phyloP scores from a whole-genome alignment of 805 yeast genomes.

The Starmerella roubikii region DNA sequence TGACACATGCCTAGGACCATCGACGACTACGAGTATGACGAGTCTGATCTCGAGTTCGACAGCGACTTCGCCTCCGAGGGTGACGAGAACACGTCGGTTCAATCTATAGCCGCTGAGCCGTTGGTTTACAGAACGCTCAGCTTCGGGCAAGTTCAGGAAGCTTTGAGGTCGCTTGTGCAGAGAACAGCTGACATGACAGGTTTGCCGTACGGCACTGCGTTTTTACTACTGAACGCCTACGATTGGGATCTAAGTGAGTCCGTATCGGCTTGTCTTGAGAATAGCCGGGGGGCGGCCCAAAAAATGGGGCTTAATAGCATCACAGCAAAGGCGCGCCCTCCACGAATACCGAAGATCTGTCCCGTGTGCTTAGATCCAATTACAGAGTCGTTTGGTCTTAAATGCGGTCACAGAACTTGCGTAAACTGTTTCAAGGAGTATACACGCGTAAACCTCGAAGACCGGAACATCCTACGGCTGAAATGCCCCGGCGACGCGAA shows the following conservation, averaged over 20 bases:
- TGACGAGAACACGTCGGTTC: not conserved
- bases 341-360: not conserved
- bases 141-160: not conserved
- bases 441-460: constrained; percentile 33
- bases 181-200: constrained; percentile 9
- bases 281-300: constrained; percentile 3
- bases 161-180: not conserved
- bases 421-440: constrained; percentile 52
- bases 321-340: no score
- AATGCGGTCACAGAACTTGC: constrained; percentile 66
- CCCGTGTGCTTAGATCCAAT: constrained; percentile 7
- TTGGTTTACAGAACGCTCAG: not conserved
- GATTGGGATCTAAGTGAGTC: constrained; percentile 11
- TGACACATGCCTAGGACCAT: no score
- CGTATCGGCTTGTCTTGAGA: constrained; percentile 4
- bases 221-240: constrained; percentile 7
- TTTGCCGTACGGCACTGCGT: not conserved
- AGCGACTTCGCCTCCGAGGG: not conserved
- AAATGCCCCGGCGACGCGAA: constrained; percentile 49
- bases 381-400: constrained; percentile 23
- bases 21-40: not conserved
- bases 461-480: constrained; percentile 29
- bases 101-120: not conserved
- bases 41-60: constrained; percentile 1
- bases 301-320: constrained; percentile 2